Conservation (phyloP, 495 filamentous ascomycete species). For the Aspergillus biplanus region DNA sequence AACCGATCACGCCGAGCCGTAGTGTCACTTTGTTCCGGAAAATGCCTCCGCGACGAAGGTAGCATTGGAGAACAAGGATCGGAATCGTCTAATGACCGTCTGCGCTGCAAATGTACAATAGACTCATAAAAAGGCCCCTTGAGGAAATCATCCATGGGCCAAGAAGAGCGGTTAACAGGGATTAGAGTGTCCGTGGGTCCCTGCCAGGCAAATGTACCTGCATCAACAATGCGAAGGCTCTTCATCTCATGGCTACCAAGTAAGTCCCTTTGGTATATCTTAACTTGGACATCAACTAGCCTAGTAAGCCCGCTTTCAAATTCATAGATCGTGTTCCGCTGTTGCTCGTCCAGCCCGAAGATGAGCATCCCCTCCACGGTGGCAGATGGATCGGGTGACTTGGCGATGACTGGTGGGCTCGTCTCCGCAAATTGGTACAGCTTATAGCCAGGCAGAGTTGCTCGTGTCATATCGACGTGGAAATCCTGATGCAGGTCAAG, state of each 20-base stretch:
- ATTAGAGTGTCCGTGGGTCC: slow-evolving; percentile 19
- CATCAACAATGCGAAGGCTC: slow-evolving; percentile 24
- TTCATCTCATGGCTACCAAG: slow-evolving; percentile 11
- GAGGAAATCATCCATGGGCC: slow-evolving; percentile 30
- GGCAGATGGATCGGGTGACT: slow-evolving; percentile 19
- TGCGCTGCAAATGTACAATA: slow-evolving; percentile 25
- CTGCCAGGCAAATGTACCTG: slow-evolving; percentile 29
- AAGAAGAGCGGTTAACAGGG: slow-evolving; percentile 17
- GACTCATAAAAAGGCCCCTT: slow-evolving; percentile 25
- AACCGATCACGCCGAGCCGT: too few relatives aligned
- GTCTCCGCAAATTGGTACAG: slow-evolving; percentile 23
- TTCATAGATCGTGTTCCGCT: slow-evolving; percentile 31
- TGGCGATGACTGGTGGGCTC: slow-evolving; percentile 27
- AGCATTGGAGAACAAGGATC: too few relatives aligned
- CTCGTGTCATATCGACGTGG: slow-evolving; percentile 32
- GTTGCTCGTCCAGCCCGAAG: slow-evolving; percentile 29
- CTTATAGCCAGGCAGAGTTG: slow-evolving; percentile 29
- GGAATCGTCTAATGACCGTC: background rate
- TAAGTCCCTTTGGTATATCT: slow-evolving; percentile 23
- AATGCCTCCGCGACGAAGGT: too few relatives aligned
- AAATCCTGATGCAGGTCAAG: slow-evolving; percentile 21
- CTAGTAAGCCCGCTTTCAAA: slow-evolving; percentile 28
- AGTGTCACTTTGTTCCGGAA: too few relatives aligned
- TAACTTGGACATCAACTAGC: slow-evolving; percentile 29
- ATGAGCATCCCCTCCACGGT: slow-evolving; percentile 36